Evolutionary conservation across 148 eudicot genomes (phyloP), one percentile per base, ranked within the genome.

Genomic region (Camellia japonica): DNA sequence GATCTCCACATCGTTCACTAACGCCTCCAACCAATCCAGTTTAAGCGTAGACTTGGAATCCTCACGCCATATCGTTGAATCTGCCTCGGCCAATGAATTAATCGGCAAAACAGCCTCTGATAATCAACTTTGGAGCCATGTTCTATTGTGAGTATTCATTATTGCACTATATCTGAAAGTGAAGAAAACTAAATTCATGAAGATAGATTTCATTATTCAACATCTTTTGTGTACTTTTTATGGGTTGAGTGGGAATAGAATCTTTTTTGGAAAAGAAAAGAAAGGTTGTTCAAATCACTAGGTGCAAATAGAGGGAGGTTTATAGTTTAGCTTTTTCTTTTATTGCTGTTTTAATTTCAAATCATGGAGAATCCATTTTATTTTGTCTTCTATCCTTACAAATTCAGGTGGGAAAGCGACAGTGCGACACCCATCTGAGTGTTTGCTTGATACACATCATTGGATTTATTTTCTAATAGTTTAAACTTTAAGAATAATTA

Each of bases 121-220:
- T 74, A 83, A 75, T 75, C 85, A 83, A 12, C 69, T 79, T 7
- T 83, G 82, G 82, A 83, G 68, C 65, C 85, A 83, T 46, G 76
- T 83, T 58, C 69, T 83, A 20, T 42, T 79, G 85, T 83, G 75
- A 73, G 85, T 83, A 30, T 30, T 65, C 49, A 66, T 65, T 60
- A 15, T 18, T 75, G 30, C 30, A 60, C 46, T 44, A n/a, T 44
- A n/a, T 44, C 58, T n/a, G 11, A 61, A 76, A 43, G 67, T 12
- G 5, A 11, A 2, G 58, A 55, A 55, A 55, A 6, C 3, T 7
- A 55, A 7, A 55, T 6, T 7, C 58, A 12, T 55, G 11, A 9
- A 71, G 44, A 72, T 68, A 15, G 0, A 12, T 42, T 60, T 75
- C 49, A 4, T 75, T 62, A 30, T 5, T 75, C 16, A 23, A 19